A percentile compares a stretch with the other conserved stretches of the same genome.
Evolutionary conservation across 2,329 filamentous ascomycete genomes (phyloP).

Genomic region (Coniosporium tulheliwenetii): DNA sequence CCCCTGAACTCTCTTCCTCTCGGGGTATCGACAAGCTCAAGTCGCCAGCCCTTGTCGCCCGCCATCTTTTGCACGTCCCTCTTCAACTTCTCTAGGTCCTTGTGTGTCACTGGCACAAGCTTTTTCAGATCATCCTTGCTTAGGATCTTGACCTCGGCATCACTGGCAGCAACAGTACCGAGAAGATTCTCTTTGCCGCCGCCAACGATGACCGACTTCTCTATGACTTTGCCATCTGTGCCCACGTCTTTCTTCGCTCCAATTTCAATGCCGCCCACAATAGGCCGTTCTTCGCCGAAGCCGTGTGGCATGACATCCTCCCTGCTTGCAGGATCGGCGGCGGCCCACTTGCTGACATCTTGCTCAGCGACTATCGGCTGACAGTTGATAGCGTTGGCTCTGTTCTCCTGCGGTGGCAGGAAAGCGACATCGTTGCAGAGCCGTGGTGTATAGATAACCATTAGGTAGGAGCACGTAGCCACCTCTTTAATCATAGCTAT

Average conservation of each 20-base stretch:
- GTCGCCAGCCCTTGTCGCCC: constrained; percentile 58
- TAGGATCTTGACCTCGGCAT: constrained; percentile 37
- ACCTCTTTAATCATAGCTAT: constrained; percentile 92
- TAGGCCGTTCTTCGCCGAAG: constrained; percentile 6
- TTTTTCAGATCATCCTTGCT: constrained; percentile 52
- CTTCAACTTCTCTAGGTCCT: constrained; percentile 53
- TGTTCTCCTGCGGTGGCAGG: constrained; percentile 60
- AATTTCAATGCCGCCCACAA: constrained; percentile 43
- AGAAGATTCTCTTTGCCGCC: constrained; percentile 38
- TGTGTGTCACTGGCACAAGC: constrained; percentile 44
- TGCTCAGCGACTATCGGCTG: constrained; percentile 46
- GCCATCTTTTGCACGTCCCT: constrained; percentile 54
- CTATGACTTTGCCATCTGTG: constrained; percentile 38
- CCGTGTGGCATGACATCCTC: not conserved
- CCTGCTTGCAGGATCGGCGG: not conserved
- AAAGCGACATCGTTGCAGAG: constrained; percentile 82
- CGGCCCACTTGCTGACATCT: constrained; percentile 7
- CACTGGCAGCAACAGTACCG: constrained; percentile 24
- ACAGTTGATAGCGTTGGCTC: constrained; percentile 63
- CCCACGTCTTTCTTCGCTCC: constrained; percentile 41
- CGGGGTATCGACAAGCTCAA: constrained; percentile 62
- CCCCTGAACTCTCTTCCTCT: constrained; percentile 52
- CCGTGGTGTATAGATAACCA: constrained; percentile 81
- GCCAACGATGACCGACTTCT: constrained; percentile 33
- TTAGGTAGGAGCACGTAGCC: constrained; percentile 79